These are phyloP conservation scores for Crucibulum laeve DNA, from an alignment of 768 basidiomycete species.

Conservation along the genomic window DNA sequence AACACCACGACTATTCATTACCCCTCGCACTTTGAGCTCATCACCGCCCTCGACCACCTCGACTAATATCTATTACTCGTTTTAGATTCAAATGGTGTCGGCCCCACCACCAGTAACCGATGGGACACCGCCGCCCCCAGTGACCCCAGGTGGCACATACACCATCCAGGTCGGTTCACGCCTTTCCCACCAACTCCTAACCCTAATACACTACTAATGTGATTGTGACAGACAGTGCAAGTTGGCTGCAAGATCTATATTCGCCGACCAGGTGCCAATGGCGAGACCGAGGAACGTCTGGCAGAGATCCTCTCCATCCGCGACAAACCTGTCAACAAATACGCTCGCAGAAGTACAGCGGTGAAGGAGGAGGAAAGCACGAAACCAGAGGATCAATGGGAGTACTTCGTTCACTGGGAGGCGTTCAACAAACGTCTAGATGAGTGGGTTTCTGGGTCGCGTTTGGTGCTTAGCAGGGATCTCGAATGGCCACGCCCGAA, in stretches of 20 bases:
- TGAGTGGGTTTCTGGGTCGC: conserved; percentile 91
- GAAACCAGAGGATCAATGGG: conserved; percentile 74
- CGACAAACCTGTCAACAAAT: conserved; percentile 70
- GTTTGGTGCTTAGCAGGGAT: conserved; percentile 79
- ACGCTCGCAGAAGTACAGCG: conserved; percentile 40
- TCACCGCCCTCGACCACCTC: conserved; percentile 4
- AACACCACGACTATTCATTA: no score
- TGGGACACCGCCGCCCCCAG: conserved; percentile 54
- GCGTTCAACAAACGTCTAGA: conserved; percentile 99
- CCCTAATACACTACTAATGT: conserved; percentile 20
- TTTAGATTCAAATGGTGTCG: conserved; percentile 27
- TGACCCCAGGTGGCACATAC: conserved; percentile 74
- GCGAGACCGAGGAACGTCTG: conserved; percentile 80
- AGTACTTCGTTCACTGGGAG: conserved; percentile 99
- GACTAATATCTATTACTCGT: conserved; percentile 1
- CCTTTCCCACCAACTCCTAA: conserved; percentile 10
- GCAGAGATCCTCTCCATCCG: conserved; percentile 96
- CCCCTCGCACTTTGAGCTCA: no score
- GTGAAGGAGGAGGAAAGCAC: conserved; percentile 38
- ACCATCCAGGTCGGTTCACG: conserved; percentile 54
- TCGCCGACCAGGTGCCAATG: conserved; percentile 70
- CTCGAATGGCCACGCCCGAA: conserved; percentile 97
- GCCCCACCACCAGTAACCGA: conserved; percentile 36
- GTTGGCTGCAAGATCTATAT: conserved; percentile 97
- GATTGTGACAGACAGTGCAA: conserved; percentile 81